phyloP scores from a whole-genome alignment of 345 rosid genomes.

The rapeseed (Brassica napus) region Da-Ae NC_063452.1:3401501-3402000 shows the following conservation, averaged over 20 bases:
- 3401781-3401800: neutral
- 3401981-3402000: slow-evolving; percentile 17
- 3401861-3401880: slow-evolving; percentile 2
- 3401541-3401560: slow-evolving; percentile 30
- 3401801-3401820: slow-evolving; percentile 9
- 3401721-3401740: slow-evolving; percentile 38
- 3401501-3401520: neutral
- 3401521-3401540: slow-evolving; percentile 9
- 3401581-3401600: slow-evolving; percentile 81
- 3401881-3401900: slow-evolving; percentile 16
- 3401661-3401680: slow-evolving; percentile 38
- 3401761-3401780: slow-evolving; percentile 17
- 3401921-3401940: slow-evolving; percentile 39
- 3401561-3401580: slow-evolving; percentile 43
- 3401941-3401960: neutral
- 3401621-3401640: slow-evolving; percentile 29
- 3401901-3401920: slow-evolving; percentile 30
- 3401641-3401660: slow-evolving; percentile 27
- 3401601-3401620: slow-evolving; percentile 46
- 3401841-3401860: slow-evolving; percentile 27
- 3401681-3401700: slow-evolving; percentile 23
- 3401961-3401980: slow-evolving; percentile 15
- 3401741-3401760: slow-evolving; percentile 17
- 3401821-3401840: slow-evolving; percentile 20
- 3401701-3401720: slow-evolving; percentile 34